Percentiles rank a stretch among this genome's conserved stretches.
phyloP scores from a whole-genome alignment of 495 filamentous ascomycete genomes.

The Rhypophila decipiens region DNA sequence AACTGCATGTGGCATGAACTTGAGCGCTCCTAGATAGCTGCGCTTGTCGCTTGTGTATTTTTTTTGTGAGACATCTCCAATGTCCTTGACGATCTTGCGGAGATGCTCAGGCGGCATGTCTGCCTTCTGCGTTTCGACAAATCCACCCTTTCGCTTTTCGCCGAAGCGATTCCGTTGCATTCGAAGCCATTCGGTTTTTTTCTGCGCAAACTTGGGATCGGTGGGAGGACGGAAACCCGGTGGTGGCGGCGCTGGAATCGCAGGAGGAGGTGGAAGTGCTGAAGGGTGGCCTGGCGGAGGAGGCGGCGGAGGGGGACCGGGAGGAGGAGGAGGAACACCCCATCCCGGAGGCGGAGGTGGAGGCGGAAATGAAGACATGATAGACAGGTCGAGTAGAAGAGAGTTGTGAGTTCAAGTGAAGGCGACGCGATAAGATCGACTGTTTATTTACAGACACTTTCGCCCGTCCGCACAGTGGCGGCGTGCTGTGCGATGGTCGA shows the following conservation, averaged over 20 bases:
- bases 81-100: conserved; percentile 96
- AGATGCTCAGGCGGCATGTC: conserved; percentile 99
- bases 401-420: too few relatives aligned
- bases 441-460: too few relatives aligned
- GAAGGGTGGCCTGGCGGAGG: conserved; percentile 72
- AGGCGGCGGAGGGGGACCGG: conserved; percentile 70
- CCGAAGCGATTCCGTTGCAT: conserved; percentile 88
- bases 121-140: conserved; percentile 95
- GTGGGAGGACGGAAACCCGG: conserved; percentile 80
- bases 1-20: conserved; percentile 99
- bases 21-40: conserved; percentile 92
- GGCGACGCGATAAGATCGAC: too few relatives aligned
- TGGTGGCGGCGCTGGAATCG: conserved; percentile 72
- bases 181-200: conserved; percentile 98
- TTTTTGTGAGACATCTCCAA: conserved; percentile 98
- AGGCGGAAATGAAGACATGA: conserved; percentile 69
- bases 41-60: conserved; percentile 99
- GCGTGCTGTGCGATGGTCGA: conserved; percentile 11
- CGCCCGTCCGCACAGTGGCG: conserved; percentile 13
- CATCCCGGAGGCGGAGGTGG: conserved; percentile 54
- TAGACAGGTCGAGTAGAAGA: conserved; percentile 23
- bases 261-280: conserved; percentile 61
- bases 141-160: conserved; percentile 93
- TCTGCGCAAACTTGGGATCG: conserved; percentile 93
- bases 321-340: conserved; percentile 50